These are phyloP conservation scores for Backusella westeae DNA, from an alignment of 192 early-diverging fungal species.

Conservation along the genomic window DNA sequence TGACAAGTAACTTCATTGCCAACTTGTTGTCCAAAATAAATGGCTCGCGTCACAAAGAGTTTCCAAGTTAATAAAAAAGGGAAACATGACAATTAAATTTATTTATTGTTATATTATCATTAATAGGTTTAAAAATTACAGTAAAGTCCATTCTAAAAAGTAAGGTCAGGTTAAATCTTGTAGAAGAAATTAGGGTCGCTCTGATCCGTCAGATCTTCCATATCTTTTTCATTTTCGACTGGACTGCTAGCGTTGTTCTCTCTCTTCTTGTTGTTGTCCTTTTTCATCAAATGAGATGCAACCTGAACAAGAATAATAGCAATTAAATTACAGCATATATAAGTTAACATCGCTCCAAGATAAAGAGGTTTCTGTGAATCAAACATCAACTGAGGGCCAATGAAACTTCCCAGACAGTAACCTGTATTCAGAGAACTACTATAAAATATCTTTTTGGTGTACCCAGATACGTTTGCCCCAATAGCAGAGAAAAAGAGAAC, in stretches of 20 bases:
- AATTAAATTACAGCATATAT: slow-evolving; percentile 6
- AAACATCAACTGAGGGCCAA: slow-evolving; percentile 27
- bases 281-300: slow-evolving; percentile 12
- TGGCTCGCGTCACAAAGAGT: neutral
- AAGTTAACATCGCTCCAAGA: slow-evolving; percentile 20
- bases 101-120: too few relatives aligned
- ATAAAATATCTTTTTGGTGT: slow-evolving; percentile 23
- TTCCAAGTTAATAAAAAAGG: neutral
- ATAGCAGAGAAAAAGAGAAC: slow-evolving; percentile 4
- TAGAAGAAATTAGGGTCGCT: neutral
- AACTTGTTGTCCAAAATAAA: neutral
- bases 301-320: neutral
- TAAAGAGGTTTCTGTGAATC: slow-evolving; percentile 18
- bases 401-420: slow-evolving; percentile 19
- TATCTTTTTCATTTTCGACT: neutral
- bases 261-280: slow-evolving; percentile 3
- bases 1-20: neutral
- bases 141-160: too few relatives aligned
- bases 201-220: neutral
- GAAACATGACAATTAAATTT: too few relatives aligned
- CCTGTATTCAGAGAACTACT: slow-evolving; percentile 1
- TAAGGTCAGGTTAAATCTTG: neutral
- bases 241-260: neutral
- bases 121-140: too few relatives aligned
- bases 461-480: slow-evolving; percentile 9